Percentiles rank a stretch among this genome's conserved stretches.
These are phyloP conservation scores for Ascocoryne sarcoides DNA, from an alignment of 2,329 filamentous ascomycete genomes.

Conservation along the genomic window DNA sequence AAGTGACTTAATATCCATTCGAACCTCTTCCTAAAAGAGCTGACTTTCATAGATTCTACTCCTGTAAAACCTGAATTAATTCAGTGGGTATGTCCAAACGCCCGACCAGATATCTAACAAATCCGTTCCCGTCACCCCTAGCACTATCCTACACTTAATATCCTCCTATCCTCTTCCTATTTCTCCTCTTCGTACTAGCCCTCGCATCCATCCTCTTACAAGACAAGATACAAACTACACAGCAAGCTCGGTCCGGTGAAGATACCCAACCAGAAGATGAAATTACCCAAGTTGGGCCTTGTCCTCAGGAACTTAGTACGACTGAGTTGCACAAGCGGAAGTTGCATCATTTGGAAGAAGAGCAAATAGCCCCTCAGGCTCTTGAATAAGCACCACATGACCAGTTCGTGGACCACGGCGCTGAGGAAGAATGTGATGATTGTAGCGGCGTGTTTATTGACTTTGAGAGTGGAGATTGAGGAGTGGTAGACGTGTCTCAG, in stretches of 20 bases:
- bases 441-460: conserved; percentile 62
- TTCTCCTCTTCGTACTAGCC: too few relatives aligned
- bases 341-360: conserved; percentile 63
- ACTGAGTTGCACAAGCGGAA: conserved; percentile 61
- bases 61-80: too few relatives aligned
- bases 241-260: conserved; percentile 65
- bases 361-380: conserved; percentile 68
- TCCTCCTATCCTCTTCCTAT: too few relatives aligned
- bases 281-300: conserved; percentile 56
- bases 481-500: conserved; percentile 63
- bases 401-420: conserved; percentile 17
- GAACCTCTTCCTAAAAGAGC: too few relatives aligned
- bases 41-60: too few relatives aligned
- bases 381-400: conserved; percentile 61
- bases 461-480: conserved; percentile 63
- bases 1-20: too few relatives aligned
- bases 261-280: conserved; percentile 72
- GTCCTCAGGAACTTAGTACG: conserved; percentile 57
- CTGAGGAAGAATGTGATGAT: conserved; percentile 32
- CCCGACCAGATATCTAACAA: too few relatives aligned
- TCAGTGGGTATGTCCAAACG: too few relatives aligned
- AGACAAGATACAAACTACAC: conserved; percentile 50
- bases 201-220: conserved; percentile 37
- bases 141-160: too few relatives aligned
- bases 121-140: too few relatives aligned